These are phyloP conservation scores for Pythium phragmiticola DNA, from an alignment of 352 stramenopile genomes.

Conservation along the genomic window DNA sequence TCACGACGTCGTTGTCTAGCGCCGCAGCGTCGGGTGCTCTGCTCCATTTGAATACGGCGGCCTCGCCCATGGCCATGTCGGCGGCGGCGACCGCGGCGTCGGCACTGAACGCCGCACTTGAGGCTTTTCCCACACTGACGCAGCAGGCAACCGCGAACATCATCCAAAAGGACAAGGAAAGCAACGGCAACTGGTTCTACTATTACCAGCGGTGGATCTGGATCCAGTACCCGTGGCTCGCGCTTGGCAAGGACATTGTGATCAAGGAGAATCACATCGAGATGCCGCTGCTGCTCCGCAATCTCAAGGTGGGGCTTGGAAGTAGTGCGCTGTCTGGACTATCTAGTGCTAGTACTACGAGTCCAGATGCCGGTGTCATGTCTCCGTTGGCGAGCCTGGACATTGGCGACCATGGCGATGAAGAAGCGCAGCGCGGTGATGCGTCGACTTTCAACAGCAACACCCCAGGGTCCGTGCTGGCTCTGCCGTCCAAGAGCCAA, in stretches of 20 bases:
- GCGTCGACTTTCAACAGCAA: not conserved
- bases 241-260: slow-evolving; percentile 68
- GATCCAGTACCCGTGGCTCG: slow-evolving; percentile 93
- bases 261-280: slow-evolving; percentile 46
- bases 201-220: slow-evolving; percentile 92
- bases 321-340: not conserved
- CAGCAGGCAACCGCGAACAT: slow-evolving; percentile 23
- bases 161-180: slow-evolving; percentile 44
- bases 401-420: slow-evolving; percentile 5
- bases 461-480: not conserved
- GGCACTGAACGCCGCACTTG: slow-evolving; percentile 21
- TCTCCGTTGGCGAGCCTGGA: slow-evolving; percentile 2
- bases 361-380: slow-evolving; percentile 4
- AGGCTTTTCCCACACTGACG: slow-evolving; percentile 30
- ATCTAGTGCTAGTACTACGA: not conserved
- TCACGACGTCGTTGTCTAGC: slow-evolving; percentile 23
- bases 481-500: not conserved
- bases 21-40: slow-evolving; percentile 10
- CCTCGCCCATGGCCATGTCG: slow-evolving; percentile 31
- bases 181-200: slow-evolving; percentile 71
- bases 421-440: slow-evolving; percentile 12
- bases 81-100: slow-evolving; percentile 30
- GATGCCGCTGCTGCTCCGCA: slow-evolving; percentile 5
- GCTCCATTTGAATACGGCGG: slow-evolving; percentile 15
- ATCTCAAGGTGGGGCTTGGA: not conserved